A percentile compares a stretch with the other conserved stretches of the same genome.
phyloP scores from a whole-genome alignment of 2,329 filamentous ascomycete species.

The Exophiala sideris region DNA sequence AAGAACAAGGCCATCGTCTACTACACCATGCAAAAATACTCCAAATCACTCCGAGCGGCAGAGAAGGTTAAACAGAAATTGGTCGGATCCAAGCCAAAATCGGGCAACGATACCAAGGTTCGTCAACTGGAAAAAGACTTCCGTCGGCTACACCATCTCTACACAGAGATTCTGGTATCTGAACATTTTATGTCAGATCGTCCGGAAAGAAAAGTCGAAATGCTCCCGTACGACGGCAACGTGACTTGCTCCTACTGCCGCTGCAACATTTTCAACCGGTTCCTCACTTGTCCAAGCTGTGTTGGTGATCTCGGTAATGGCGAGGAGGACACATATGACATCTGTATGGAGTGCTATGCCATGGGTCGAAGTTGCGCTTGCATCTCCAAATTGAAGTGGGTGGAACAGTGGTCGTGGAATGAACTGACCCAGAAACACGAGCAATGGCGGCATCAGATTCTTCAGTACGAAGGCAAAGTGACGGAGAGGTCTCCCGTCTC shows the following conservation, averaged over 20 bases:
- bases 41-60: conserved; percentile 56
- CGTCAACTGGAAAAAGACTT: conserved; percentile 80
- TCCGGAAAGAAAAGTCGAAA: conserved; percentile 65
- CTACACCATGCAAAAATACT: conserved; percentile 79
- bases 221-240: conserved; percentile 79
- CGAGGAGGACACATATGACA: conserved; percentile 83
- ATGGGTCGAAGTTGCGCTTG: conserved; percentile 94
- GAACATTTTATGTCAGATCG: conserved; percentile 73
- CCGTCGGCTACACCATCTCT: conserved; percentile 72
- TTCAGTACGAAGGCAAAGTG: conserved; percentile 66
- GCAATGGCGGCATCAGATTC: conserved; percentile 73
- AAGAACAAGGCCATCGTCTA: conserved; percentile 97
- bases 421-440: conserved; percentile 76
- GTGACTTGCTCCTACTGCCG: conserved; percentile 95
- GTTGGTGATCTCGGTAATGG: conserved; percentile 63
- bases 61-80: conserved; percentile 48
- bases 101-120: conserved; percentile 49
- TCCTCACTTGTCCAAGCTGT: conserved; percentile 86
- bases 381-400: conserved; percentile 81
- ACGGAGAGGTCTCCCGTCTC: conserved; percentile 66
- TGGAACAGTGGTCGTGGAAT: conserved; percentile 87
- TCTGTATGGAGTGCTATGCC: conserved; percentile 98
- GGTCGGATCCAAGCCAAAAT: conserved; percentile 36
- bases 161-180: conserved; percentile 72
- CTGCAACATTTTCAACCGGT: conserved; percentile 95